Conservation (phyloP, 2,329 filamentous ascomycete species). For the Colletotrichum noveboracense region DNA sequence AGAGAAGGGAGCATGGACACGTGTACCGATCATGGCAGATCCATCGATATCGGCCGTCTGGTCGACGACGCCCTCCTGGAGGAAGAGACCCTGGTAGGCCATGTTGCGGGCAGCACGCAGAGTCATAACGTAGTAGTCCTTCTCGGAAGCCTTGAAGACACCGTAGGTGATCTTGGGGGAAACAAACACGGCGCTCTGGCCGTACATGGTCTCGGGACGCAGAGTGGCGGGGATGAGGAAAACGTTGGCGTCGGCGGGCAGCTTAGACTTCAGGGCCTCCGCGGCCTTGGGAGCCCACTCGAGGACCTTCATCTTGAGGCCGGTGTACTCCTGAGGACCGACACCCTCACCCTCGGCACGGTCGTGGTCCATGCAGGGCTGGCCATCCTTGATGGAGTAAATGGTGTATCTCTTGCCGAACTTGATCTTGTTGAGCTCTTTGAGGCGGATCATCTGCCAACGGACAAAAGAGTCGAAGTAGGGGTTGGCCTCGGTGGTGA, state of each 20-base stretch:
- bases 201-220: constrained; percentile 98
- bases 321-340: constrained; percentile 67
- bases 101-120: constrained; percentile 92
- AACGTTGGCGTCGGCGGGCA: constrained; percentile 79
- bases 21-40: constrained; percentile 82
- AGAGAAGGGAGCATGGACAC: constrained; percentile 88
- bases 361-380: constrained; percentile 55
- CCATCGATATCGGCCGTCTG: constrained; percentile 79
- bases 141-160: constrained; percentile 78
- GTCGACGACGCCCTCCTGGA: constrained; percentile 75
- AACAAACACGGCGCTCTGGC: constrained; percentile 95
- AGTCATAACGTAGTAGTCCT: constrained; percentile 84
- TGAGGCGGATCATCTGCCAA: constrained; percentile 96
- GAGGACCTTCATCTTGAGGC: constrained; percentile 87
- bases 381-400: constrained; percentile 74
- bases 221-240: constrained; percentile 93
- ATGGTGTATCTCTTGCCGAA: constrained; percentile 94
- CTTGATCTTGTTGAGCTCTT: constrained; percentile 89
- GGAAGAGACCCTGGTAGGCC: constrained; percentile 90
- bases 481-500: constrained; percentile 95
- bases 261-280: constrained; percentile 74
- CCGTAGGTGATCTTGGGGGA: constrained; percentile 90
- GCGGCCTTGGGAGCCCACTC: constrained; percentile 85
- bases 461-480: constrained; percentile 91
- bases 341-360: constrained; percentile 48